Base-by-base conservation (phyloP, 129 eudicot genomes). In the Gnaphalium uliginosum region DNA sequence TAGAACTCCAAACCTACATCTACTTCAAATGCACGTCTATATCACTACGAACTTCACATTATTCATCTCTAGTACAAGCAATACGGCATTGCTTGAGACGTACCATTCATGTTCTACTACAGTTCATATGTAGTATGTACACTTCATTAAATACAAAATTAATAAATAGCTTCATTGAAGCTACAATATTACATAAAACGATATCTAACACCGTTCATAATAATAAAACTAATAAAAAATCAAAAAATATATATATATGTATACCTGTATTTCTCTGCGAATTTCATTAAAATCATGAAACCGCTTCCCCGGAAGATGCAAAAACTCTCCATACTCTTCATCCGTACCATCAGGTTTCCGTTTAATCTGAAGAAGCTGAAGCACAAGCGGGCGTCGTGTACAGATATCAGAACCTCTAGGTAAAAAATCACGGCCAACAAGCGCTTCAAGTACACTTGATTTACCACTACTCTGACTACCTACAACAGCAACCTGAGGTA, bases 391-490 rank as follows among this genome's bases (percentile, higher is more conserved):
- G 0, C 99, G 83, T 0, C 99, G 87, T 18, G 99, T 94, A 67
- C 99, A 94, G n/a, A 94, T 94, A 71, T 91, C 99, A 2, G 78
- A 81, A n/a, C 99, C 99, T 30, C 99, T 73, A 0, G 99, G 99
- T 65, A 95, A 69, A 69, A 95, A 95, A 23, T 95, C 99, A 1
- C 99, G 96, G 53, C 99, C 97, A 4, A 91, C 99, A 13, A 95
- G 96, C 50, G 99, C 94, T 80, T 95, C 99, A 18, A 95, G 83
- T 14, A 95, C 99, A 66, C 97, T 91, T 1, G 99, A 95, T 79
- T 95, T 95, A 23, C 99, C 99, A 37, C 99, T 95, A 74, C 99
- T 95, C 79, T 95, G 99, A 59, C 97, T 91, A 18, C 99, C 99
- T 13, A 95, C 96, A n/a, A 95, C 99, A 8, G 96, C 97, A 23